phyloP scores from a whole-genome alignment of 768 basidiomycete species.

The Rhizopogon sp. region DNA sequence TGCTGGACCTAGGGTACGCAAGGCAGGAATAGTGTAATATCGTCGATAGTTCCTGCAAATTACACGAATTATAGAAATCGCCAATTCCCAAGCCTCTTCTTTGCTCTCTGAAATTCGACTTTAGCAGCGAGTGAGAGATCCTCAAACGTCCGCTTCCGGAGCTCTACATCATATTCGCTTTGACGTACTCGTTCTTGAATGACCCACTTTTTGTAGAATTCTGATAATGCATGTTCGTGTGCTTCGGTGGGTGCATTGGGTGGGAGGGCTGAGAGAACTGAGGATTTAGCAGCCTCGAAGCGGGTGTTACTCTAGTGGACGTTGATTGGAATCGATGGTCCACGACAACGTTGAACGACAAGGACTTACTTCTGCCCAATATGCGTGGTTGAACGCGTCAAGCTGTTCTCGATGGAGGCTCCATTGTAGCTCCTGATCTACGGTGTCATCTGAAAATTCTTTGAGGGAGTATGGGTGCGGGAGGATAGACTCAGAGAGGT shows the following conservation, averaged over 20 bases:
- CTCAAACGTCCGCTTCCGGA: slow-evolving; percentile 57
- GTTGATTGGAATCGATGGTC: background rate
- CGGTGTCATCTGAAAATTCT: slow-evolving; percentile 48
- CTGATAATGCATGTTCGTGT: slow-evolving; percentile 65
- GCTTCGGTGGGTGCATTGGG: slow-evolving; percentile 42
- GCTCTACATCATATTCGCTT: slow-evolving; percentile 58
- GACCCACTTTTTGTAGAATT: slow-evolving; percentile 73
- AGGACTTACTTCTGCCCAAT: slow-evolving; percentile 75
- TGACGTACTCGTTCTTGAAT: slow-evolving; percentile 58
- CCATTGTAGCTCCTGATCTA: slow-evolving; percentile 55
- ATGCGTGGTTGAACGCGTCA: slow-evolving; percentile 70
- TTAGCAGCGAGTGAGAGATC: slow-evolving; percentile 56
- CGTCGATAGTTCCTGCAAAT: background rate
- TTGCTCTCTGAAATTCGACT: slow-evolving; percentile 44
- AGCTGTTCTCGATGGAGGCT: slow-evolving; percentile 66
- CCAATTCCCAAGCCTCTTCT: slow-evolving; percentile 23
- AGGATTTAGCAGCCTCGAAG: slow-evolving; percentile 67
- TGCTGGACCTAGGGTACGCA: slow-evolving; percentile 40
- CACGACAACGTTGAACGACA: background rate
- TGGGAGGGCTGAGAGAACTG: slow-evolving; percentile 53
- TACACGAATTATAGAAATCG: background rate
- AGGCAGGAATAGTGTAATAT: slow-evolving; percentile 10
- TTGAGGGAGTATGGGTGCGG: slow-evolving; percentile 73
- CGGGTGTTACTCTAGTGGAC: slow-evolving; percentile 64
- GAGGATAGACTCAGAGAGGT: slow-evolving; percentile 15